Base-by-base conservation (phyloP, 345 rosid genomes). In the Populus euphratica region DNA sequence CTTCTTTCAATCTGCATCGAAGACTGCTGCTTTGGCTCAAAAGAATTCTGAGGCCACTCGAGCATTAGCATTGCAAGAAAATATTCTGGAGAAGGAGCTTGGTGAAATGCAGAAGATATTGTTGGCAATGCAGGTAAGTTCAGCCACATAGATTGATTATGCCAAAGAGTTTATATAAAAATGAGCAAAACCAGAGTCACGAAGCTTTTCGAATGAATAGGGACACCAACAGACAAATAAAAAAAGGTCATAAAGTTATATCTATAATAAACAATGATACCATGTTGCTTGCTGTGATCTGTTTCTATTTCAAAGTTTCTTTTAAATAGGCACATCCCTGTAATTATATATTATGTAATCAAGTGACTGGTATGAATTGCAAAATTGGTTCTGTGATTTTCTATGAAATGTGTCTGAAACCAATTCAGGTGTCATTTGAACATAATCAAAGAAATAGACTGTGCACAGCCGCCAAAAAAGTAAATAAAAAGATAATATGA, bases 1-100 rank as follows among this genome's bases (percentile, higher is more conserved):
- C 44, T 74, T 75, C 33, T 36, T 70, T 67, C 44, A 23, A n/a
- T 75, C 35, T 71, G 9, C 75, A 67, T 47, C 41, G 69, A 85
- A 96, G 99, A 78, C 97, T 84, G 97, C 99, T 77, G 90, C 96
- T 81, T 90, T 96, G 92, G 94, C 97, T 79, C 94, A 93, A 73
- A 96, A 89, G 88, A 96, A 90, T 80, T 91, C 99, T 14, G 99
- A 93, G 76, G 98, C 93, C 8, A 92, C 97, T n/a, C 88, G 90
- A 74, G 92, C 89, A 56, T 78, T 93, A 86, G 96, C 92, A 72
- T 83, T 78, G 79, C 98, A 93, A 79, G 93, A 88, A 86, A 94
- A 88, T 77, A 87, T 88, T 78, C 88, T 96, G 56, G 98, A 96
- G 76, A 92, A 89, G 87, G 99, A 96, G 88, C 90, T 96, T 72